These are phyloP conservation scores for Magnusiomyces ingens DNA, from an alignment of 1,139 yeast genomes.

Conservation along the genomic window DNA sequence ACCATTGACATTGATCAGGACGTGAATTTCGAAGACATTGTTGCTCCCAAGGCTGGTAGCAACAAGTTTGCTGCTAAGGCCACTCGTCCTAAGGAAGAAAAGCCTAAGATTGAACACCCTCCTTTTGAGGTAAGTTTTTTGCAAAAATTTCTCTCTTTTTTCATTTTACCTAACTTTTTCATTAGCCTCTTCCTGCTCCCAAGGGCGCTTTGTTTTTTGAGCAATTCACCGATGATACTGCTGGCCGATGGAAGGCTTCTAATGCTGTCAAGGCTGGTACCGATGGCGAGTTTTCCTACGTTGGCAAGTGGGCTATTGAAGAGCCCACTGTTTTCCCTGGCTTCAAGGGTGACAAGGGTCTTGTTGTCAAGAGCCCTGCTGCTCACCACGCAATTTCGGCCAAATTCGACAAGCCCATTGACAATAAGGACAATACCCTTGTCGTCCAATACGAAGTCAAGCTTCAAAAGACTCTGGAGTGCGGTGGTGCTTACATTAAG, in stretches of 20 bases:
- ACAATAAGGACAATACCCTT: slow-evolving; percentile 53
- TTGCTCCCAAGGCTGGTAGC: not conserved
- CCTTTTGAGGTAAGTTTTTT: slow-evolving; percentile 11
- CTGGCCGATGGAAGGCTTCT: slow-evolving; percentile 56
- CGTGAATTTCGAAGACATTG: not conserved
- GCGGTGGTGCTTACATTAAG: slow-evolving; percentile 89
- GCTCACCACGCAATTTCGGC: slow-evolving; percentile 75
- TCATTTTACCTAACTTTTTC: not conserved
- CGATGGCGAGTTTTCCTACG: slow-evolving; percentile 48
- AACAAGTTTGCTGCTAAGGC: too few species aligned
- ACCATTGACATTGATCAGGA: not conserved
- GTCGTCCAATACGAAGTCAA: slow-evolving; percentile 88
- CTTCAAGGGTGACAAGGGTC: slow-evolving; percentile 57
- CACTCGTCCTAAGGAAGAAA: slow-evolving; percentile 1
- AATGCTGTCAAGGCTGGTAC: slow-evolving; percentile 44
- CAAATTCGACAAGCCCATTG: slow-evolving; percentile 47
- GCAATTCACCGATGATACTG: slow-evolving; percentile 50
- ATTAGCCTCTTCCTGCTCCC: slow-evolving; percentile 7
- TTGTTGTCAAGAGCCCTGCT: slow-evolving; percentile 68
- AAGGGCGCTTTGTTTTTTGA: slow-evolving; percentile 51
- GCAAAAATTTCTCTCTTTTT: not conserved
- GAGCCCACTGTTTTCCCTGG: slow-evolving; percentile 54
- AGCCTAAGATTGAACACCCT: slow-evolving; percentile 10
- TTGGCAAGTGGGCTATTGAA: slow-evolving; percentile 69
- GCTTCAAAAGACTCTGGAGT: slow-evolving; percentile 63